phyloP scores from a whole-genome alignment of 805 yeast genomes.

The Metschnikowia continentalis region DNA sequence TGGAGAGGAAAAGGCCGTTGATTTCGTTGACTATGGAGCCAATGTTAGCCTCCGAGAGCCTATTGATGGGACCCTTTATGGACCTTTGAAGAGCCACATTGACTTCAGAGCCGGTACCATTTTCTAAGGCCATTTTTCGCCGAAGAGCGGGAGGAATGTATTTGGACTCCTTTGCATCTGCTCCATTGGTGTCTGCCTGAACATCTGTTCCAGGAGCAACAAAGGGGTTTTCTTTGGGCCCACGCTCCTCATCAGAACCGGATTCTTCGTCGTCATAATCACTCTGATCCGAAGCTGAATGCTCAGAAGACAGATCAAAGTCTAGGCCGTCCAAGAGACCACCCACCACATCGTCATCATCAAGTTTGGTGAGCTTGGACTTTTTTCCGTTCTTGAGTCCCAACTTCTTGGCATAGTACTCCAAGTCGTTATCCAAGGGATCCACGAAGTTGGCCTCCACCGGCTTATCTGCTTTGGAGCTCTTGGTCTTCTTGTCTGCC shows the following conservation, averaged over 20 bases:
- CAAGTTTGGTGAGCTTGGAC: conserved; percentile 42
- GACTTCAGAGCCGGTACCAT: conserved; percentile 34
- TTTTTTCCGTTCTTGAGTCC: conserved; percentile 59
- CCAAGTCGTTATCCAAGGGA: conserved; percentile 61
- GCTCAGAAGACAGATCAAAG: conserved; percentile 36
- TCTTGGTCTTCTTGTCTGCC: background rate
- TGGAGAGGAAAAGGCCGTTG: conserved; percentile 53
- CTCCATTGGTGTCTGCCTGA: conserved; percentile 7
- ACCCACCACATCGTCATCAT: conserved; percentile 73
- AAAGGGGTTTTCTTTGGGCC: conserved; percentile 50
- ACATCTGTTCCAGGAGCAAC: conserved; percentile 17
- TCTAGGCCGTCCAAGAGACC: conserved; percentile 80
- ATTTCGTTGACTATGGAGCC: conserved; percentile 66
- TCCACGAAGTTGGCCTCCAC: conserved; percentile 17
- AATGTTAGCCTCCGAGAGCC: conserved; percentile 83
- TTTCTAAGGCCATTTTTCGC: conserved; percentile 43
- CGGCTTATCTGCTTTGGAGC: conserved; percentile 6
- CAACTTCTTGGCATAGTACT: conserved; percentile 75
- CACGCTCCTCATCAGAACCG: conserved; percentile 20
- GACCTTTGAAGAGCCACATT: conserved; percentile 49
- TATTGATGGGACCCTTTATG: conserved; percentile 81
- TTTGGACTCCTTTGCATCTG: conserved; percentile 15
- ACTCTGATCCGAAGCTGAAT: conserved; percentile 17
- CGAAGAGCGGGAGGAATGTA: conserved; percentile 90
- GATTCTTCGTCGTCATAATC: conserved; percentile 1